Evolutionary conservation across 2,329 filamentous ascomycete genomes (phyloP), one percentile per base, ranked within the genome.

Genomic region (Aspergillus pseudoglaucus): DNA sequence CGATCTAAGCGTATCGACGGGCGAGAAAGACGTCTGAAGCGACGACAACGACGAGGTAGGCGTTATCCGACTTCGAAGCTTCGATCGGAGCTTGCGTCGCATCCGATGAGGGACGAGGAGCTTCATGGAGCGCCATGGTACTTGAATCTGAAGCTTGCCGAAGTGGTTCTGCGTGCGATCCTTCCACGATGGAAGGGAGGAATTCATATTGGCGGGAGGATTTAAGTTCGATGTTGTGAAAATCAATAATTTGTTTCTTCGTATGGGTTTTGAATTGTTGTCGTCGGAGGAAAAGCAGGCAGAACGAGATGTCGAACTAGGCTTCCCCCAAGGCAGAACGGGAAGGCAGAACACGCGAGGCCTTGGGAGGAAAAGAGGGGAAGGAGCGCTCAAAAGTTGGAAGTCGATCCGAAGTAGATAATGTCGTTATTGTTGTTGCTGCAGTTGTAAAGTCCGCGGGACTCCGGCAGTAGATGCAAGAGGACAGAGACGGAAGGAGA

Each of bases 1-100:
- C 33, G 85, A 81, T 51, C 82, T 80, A 52, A 96, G 70, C 10
- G 89, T 90, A 62, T 94, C 85, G 60, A 80, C 75, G 4, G 88
- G 84, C 56, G 86, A 90, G 69, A 90, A 87, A 1, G 90, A 95
- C 14, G 83, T 90, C 68, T 94, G 81, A 47, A 96, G 76, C 25
- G 78, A 78, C 44, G 88, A 81, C 61, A 96, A 81, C 53, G 85
- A 85, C 44, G 87, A 84, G 18, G 84, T 79, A 41, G 83, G 82
- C 37, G 83, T 82, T 58, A 82, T 73, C 56, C 82, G 74, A 61
- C 81, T 82, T 56, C 82, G 82, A 60, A 87, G 76, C 62, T 83
- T 84, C 49, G 84, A 87, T 53, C 84, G 77, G 66, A 86, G 75
- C 69, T 80, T 82, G 60, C 84, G 74, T 58, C 83, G 81, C 63